phyloP scores from a whole-genome alignment of 208 protist species.

The Trypanosoma vivax region DNA sequence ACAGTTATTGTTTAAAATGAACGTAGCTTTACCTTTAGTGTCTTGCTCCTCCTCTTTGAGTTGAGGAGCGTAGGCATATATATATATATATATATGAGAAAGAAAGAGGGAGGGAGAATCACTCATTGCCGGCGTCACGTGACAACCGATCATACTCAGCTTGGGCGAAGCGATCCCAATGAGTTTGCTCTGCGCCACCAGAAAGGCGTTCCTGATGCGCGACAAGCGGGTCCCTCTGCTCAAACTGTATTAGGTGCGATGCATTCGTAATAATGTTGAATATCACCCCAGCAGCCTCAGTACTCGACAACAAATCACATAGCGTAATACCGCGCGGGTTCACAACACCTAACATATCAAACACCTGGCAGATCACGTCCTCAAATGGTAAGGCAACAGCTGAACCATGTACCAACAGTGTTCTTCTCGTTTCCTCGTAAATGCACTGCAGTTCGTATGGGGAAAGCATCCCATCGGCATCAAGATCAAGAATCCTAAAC shows the following conservation, averaged over 20 bases:
- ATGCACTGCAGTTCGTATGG: slow-evolving; percentile 92
- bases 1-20: neutral
- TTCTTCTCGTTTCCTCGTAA: slow-evolving; percentile 83
- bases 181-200: slow-evolving; percentile 58
- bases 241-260: slow-evolving; percentile 90
- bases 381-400: slow-evolving; percentile 76
- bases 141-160: slow-evolving; percentile 92
- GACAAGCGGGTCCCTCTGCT: slow-evolving; percentile 88
- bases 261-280: slow-evolving; percentile 94
- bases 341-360: slow-evolving; percentile 86
- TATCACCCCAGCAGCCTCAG: slow-evolving; percentile 65
- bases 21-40: slow-evolving; percentile 2
- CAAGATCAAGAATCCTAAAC: slow-evolving; percentile 92
- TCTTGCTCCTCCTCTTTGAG: slow-evolving; percentile 4
- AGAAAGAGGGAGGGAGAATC: slow-evolving; percentile 7
- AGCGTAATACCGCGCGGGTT: slow-evolving; percentile 59
- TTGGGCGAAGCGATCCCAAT: slow-evolving; percentile 91
- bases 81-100: slow-evolving; percentile 4
- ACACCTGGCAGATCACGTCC: slow-evolving; percentile 91
- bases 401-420: slow-evolving; percentile 56
- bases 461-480: slow-evolving; percentile 92
- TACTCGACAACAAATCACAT: slow-evolving; percentile 79
- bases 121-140: slow-evolving; percentile 55
- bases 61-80: too few species aligned
- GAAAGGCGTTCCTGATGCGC: slow-evolving; percentile 64